Percentiles rank a stretch among this genome's conserved stretches.
Evolutionary conservation across 768 basidiomycete species (phyloP).

Genomic region (Trametes meyenii): DNA sequence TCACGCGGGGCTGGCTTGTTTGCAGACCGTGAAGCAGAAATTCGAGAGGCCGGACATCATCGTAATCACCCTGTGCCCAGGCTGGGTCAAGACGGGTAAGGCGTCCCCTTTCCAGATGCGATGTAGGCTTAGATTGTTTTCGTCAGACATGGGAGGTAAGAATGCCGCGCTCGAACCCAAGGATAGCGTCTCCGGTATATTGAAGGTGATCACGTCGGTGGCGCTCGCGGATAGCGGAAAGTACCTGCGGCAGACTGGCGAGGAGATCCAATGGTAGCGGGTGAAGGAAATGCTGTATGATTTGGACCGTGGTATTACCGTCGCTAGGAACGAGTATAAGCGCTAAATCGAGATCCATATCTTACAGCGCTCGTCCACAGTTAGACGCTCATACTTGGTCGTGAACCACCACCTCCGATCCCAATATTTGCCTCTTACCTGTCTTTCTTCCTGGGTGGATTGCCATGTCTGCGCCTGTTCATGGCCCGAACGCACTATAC

Average conservation of each 20-base stretch:
- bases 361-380: too few species aligned
- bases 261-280: slow-evolving; percentile 34
- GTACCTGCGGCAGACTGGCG: slow-evolving; percentile 35
- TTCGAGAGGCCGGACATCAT: slow-evolving; percentile 11
- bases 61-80: slow-evolving; percentile 10
- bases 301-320: too few species aligned
- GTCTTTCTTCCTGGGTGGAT: too few species aligned
- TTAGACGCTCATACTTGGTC: too few species aligned
- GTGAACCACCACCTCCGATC: too few species aligned
- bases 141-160: background rate
- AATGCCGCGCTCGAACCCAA: slow-evolving; percentile 30
- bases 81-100: slow-evolving; percentile 21
- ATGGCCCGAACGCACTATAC: too few species aligned
- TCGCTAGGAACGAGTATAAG: too few species aligned
- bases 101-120: background rate
- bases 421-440: too few species aligned
- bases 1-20: background rate
- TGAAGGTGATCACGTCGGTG: slow-evolving; percentile 31
- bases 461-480: too few species aligned
- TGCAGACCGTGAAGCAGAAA: slow-evolving; percentile 21
- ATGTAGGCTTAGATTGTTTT: slow-evolving; percentile 10
- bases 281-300: background rate
- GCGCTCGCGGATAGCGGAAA: slow-evolving; percentile 33
- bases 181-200: slow-evolving; percentile 33
- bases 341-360: too few species aligned